Conservation (phyloP, 2,329 filamentous ascomycete genomes). For the Escovopsis weberi region DNA sequence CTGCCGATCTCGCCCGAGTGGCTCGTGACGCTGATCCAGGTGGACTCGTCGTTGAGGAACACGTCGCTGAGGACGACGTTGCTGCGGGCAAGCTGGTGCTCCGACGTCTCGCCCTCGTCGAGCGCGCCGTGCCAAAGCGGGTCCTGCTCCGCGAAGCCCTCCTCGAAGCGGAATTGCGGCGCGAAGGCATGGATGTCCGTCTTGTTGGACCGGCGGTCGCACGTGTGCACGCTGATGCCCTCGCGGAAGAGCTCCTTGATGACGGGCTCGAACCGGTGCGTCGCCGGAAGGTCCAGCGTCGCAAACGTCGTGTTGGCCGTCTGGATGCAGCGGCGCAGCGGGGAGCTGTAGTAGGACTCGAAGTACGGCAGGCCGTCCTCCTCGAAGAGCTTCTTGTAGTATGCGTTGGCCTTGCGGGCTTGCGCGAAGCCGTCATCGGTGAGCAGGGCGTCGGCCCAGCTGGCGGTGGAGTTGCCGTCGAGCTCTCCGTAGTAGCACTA, state of each 20-base stretch:
- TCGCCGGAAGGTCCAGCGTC: constrained; percentile 34
- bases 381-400: constrained; percentile 41
- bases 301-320: constrained; percentile 49
- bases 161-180: constrained; percentile 41
- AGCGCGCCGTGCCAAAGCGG: constrained; percentile 27
- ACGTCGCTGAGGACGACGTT: constrained; percentile 40
- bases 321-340: constrained; percentile 45
- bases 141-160: constrained; percentile 43
- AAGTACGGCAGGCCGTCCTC: constrained; percentile 43
- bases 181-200: constrained; percentile 37
- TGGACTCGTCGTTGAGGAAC: constrained; percentile 35
- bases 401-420: constrained; percentile 41
- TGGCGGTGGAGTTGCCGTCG: constrained; percentile 46
- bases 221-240: constrained; percentile 53
- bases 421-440: constrained; percentile 42
- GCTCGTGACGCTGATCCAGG: constrained; percentile 44
- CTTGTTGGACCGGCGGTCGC: constrained; percentile 44
- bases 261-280: constrained; percentile 37
- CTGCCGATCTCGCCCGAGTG: constrained; percentile 43
- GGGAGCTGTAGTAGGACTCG: constrained; percentile 49
- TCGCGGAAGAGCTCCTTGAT: constrained; percentile 54
- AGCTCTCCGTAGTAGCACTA: constrained; percentile 51
- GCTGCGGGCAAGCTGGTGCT: constrained; percentile 34
- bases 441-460: constrained; percentile 50
- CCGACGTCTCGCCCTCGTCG: constrained; percentile 27